Conservation (phyloP, 2,329 filamentous ascomycete species). For the Fusarium sp. region DNA sequence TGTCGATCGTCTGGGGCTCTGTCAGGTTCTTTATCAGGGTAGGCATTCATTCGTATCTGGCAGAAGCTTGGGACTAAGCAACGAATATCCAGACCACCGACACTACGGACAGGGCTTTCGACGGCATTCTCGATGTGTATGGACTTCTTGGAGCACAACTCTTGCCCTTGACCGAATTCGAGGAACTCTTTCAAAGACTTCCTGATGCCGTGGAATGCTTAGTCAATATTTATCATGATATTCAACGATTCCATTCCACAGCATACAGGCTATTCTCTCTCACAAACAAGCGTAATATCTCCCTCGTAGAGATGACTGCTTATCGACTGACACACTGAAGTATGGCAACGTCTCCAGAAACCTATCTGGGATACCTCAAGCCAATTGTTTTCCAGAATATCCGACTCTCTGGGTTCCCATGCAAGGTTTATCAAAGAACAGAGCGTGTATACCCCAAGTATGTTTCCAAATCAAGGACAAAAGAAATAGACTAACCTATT, state of each 20-base stretch:
- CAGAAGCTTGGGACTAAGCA: too few species aligned
- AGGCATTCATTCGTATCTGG: fast-evolving
- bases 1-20: background rate
- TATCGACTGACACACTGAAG: background rate
- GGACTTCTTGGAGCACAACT: background rate
- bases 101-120: conserved; percentile 1
- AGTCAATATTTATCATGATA: background rate
- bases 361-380: conserved; percentile 1
- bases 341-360: conserved; percentile 20
- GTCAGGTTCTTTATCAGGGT: conserved; percentile 8
- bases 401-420: background rate
- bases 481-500: fast-evolving
- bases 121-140: conserved; percentile 3
- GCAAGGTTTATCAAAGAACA: background rate
- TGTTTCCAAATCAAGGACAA: fast-evolving
- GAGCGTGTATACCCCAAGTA: fast-evolving
- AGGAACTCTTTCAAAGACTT: background rate
- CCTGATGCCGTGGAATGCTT: background rate
- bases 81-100: background rate
- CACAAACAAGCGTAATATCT: fast-evolving
- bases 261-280: conserved; percentile 16
- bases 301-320: fast-evolving
- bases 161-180: background rate
- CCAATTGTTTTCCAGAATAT: background rate
- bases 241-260: background rate